Conservation (phyloP, 441 rosid genomes). For the Erodium texanum region DNA sequence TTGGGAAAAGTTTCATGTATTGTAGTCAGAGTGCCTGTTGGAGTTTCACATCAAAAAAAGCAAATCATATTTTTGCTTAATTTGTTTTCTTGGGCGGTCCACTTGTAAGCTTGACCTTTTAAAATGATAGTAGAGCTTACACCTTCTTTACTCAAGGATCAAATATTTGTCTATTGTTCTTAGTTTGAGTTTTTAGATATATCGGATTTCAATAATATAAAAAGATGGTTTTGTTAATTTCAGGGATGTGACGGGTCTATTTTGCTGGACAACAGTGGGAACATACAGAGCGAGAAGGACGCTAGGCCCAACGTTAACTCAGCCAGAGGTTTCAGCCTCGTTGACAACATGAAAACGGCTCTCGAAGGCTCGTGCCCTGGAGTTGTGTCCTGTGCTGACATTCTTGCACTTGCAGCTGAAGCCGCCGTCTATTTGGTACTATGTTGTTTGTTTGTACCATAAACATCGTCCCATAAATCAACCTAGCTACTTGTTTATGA, state of each 20-base stretch:
- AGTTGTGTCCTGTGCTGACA: constrained; percentile 46
- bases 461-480: not conserved
- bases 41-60: too few species aligned
- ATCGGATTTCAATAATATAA: too few species aligned
- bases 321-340: constrained; percentile 31
- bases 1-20: too few species aligned
- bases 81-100: too few species aligned
- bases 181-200: too few species aligned
- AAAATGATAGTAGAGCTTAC: too few species aligned
- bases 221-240: not conserved
- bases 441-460: not conserved
- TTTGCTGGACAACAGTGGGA: constrained; percentile 34
- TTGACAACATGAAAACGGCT: constrained; percentile 39
- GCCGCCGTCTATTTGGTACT: constrained; percentile 36
- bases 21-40: too few species aligned
- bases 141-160: too few species aligned
- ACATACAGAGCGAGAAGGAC: constrained; percentile 41
- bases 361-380: constrained; percentile 37
- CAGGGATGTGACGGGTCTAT: constrained; percentile 65
- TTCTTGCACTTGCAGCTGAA: constrained; percentile 41
- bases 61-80: too few species aligned
- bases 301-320: constrained; percentile 38
- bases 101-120: too few species aligned
- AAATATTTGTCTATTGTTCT: too few species aligned
- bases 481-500: too few species aligned